phyloP scores from a whole-genome alignment of 495 filamentous ascomycete genomes.

The Xylaria bambusicola region DNA sequence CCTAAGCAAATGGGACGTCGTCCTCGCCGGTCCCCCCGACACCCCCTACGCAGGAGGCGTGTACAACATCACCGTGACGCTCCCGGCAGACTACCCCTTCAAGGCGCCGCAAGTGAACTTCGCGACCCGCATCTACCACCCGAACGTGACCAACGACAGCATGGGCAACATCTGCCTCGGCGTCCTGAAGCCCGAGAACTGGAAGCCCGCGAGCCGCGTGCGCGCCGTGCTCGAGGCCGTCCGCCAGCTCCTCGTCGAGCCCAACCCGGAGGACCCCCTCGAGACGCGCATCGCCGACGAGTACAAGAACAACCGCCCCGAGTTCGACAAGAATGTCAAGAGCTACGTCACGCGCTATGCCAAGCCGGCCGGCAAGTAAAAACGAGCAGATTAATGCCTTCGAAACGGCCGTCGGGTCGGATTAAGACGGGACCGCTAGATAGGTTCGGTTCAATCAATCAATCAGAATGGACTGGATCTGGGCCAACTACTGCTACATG shows the following conservation, averaged over 20 bases:
- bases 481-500: too few species aligned
- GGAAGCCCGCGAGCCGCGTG: conserved; percentile 89
- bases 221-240: conserved; percentile 77
- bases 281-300: conserved; percentile 85
- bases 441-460: too few species aligned
- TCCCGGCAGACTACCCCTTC: conserved; percentile 92
- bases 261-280: conserved; percentile 92
- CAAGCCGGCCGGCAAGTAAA: conserved; percentile 33
- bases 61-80: conserved; percentile 73
- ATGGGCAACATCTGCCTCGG: conserved; percentile 88
- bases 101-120: conserved; percentile 86
- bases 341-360: conserved; percentile 84
- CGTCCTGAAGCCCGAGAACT: conserved; percentile 83
- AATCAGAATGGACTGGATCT: too few species aligned
- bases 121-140: conserved; percentile 96
- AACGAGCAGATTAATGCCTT: not conserved
- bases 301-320: conserved; percentile 68
- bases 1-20: conserved; percentile 81
- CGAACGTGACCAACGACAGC: conserved; percentile 94
- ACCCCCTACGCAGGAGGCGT: conserved; percentile 76
- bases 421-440: too few species aligned
- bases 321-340: conserved; percentile 81
- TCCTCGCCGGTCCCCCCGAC: conserved; percentile 70
- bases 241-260: conserved; percentile 75
- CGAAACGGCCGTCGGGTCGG: too few species aligned